Evolutionary conservation across 108 stramenopile species (phyloP).

Genomic region (Nitzschia inconspicua): DNA sequence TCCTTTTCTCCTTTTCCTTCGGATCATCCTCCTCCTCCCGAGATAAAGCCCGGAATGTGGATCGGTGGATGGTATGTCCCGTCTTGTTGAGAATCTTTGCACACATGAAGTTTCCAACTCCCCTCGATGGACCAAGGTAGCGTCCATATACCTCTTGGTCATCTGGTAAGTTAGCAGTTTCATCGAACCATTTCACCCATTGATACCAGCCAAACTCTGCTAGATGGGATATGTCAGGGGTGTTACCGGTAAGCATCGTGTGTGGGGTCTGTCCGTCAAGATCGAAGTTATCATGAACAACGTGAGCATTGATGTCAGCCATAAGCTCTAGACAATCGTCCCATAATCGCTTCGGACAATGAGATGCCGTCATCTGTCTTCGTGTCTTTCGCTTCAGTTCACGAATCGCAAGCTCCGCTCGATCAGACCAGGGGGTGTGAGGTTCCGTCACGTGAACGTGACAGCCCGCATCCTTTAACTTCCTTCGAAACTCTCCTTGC

Average conservation of each 20-base stretch:
- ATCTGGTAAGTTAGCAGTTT: background rate
- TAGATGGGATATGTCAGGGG: conserved; percentile 38
- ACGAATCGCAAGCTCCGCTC: background rate
- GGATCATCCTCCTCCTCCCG: too few species aligned
- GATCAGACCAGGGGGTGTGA: background rate
- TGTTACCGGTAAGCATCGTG: conserved; percentile 13
- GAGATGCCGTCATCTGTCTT: background rate
- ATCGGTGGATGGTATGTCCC: too few species aligned
- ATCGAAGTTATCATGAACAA: background rate
- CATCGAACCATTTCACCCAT: conserved; percentile 14
- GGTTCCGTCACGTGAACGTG: conserved; percentile 17
- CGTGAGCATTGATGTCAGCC: conserved; percentile 18
- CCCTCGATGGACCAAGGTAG: background rate
- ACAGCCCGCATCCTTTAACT: conserved; percentile 10
- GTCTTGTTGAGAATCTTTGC: too few species aligned
- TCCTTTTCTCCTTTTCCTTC: background rate
- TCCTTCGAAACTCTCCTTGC: conserved; percentile 18
- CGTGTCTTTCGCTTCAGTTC: background rate
- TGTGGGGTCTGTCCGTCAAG: background rate
- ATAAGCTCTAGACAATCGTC: conserved; percentile 20
- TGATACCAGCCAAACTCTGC: conserved; percentile 36
- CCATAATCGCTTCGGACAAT: conserved; percentile 9
- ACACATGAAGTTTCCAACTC: background rate
- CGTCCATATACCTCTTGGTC: background rate
- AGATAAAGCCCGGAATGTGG: too few species aligned